These are phyloP conservation scores for Camellia granthamiana DNA, from an alignment of 148 eudicot genomes.

Conservation along the genomic window DNA sequence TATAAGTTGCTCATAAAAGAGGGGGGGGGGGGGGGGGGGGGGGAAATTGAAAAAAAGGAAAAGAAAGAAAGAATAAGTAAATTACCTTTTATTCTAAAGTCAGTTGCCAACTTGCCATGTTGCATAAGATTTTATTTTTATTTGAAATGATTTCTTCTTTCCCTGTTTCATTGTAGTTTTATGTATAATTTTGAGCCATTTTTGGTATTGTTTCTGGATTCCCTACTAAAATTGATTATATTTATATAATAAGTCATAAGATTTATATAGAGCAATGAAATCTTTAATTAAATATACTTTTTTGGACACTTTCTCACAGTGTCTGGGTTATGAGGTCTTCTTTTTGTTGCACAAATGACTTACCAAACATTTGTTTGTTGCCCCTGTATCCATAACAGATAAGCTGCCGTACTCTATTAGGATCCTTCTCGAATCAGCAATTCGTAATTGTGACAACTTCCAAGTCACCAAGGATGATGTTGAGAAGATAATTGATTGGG, in stretches of 20 bases:
- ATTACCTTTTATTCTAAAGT: neutral
- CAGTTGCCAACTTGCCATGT: neutral
- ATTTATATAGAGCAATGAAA: neutral
- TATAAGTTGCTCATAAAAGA: neutral
- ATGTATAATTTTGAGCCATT: neutral
- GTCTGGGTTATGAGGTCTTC: neutral
- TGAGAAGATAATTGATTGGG: slow-evolving; percentile 71
- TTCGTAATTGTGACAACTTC: slow-evolving; percentile 63
- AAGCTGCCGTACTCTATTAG: slow-evolving; percentile 66
- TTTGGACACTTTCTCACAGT: neutral
- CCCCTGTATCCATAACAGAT: slow-evolving; percentile 26
- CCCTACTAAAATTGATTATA: neutral
- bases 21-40: no score
- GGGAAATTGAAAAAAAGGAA: neutral
- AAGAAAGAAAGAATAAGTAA: neutral
- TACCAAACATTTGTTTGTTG: neutral
- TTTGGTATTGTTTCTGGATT: neutral
- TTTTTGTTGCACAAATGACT: neutral
- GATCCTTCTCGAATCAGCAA: slow-evolving; percentile 67
- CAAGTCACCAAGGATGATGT: slow-evolving; percentile 70
- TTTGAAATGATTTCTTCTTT: neutral
- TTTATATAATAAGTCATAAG: neutral
- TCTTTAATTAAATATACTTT: neutral
- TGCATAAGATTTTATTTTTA: no score
- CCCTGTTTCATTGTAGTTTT: neutral